Evolutionary conservation across 2,329 filamentous ascomycete genomes (phyloP).

Genomic region (Aspergillus sp.): DNA sequence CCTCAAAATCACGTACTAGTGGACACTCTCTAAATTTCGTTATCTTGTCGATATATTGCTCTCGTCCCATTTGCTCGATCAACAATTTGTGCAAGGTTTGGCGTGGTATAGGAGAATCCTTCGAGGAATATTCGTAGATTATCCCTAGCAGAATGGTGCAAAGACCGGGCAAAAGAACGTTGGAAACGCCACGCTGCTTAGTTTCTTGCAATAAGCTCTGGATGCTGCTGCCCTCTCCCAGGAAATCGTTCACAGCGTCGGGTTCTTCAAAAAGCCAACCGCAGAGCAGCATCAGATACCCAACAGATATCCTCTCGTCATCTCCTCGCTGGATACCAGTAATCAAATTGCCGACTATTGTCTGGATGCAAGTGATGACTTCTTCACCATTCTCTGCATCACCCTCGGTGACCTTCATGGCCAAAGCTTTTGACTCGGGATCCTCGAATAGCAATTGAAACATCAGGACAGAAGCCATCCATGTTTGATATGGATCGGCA

Average conservation of each 20-base stretch:
- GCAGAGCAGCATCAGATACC: slow-evolving; percentile 82
- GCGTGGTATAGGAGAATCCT: slow-evolving; percentile 86
- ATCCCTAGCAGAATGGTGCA: slow-evolving; percentile 81
- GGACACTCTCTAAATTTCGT: slow-evolving; percentile 72
- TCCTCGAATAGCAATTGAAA: slow-evolving; percentile 84
- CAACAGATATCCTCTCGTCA: slow-evolving; percentile 74
- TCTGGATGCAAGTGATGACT: slow-evolving; percentile 89
- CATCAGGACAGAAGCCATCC: slow-evolving; percentile 83
- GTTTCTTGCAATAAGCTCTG: slow-evolving; percentile 76
- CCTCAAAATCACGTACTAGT: slow-evolving; percentile 82
- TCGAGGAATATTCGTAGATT: slow-evolving; percentile 94
- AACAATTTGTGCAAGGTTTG: slow-evolving; percentile 76
- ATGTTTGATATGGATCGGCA: slow-evolving; percentile 77
- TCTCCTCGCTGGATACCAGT: slow-evolving; percentile 69
- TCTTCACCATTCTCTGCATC: slow-evolving; percentile 88
- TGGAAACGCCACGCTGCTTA: slow-evolving; percentile 56
- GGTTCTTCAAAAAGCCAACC: slow-evolving; percentile 91
- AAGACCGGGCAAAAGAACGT: slow-evolving; percentile 71
- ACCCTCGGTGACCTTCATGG: slow-evolving; percentile 81
- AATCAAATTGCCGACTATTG: slow-evolving; percentile 79
- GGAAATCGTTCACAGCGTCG: slow-evolving; percentile 85
- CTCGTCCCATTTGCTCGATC: slow-evolving; percentile 70
- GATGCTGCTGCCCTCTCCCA: slow-evolving; percentile 88
- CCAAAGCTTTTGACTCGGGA: slow-evolving; percentile 68
- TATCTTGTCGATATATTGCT: slow-evolving; percentile 80